These are phyloP conservation scores for Cymodocea nodosa DNA, from an alignment of 116 monocot species.

Conservation along the genomic window DNA sequence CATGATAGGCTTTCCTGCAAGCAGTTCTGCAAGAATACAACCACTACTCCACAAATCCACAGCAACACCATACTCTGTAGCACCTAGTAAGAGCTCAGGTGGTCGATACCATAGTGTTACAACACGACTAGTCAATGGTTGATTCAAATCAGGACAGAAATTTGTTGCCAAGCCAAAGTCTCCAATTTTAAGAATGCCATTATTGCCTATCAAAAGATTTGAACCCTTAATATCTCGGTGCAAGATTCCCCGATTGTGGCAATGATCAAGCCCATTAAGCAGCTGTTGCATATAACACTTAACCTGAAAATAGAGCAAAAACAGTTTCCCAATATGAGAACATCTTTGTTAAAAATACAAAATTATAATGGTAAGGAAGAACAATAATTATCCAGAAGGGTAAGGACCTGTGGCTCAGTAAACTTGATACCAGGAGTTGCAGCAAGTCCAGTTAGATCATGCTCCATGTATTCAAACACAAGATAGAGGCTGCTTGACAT, in stretches of 20 bases:
- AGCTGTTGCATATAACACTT: conserved; percentile 89
- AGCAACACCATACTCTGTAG: conserved; percentile 70
- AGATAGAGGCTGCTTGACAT: conserved; percentile 73
- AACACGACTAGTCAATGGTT: conserved; percentile 76
- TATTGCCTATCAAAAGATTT: conserved; percentile 72
- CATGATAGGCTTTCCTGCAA: conserved; percentile 90
- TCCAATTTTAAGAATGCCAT: conserved; percentile 68
- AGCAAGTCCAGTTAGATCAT: conserved; percentile 81
- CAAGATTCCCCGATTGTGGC: conserved; percentile 63
- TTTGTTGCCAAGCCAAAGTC: conserved; percentile 83
- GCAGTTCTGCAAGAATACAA: conserved; percentile 80
- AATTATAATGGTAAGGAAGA: neutral
- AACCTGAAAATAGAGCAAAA: conserved; percentile 25
- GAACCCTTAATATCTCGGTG: conserved; percentile 97
- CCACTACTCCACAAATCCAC: conserved; percentile 89
- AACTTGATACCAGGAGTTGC: conserved; percentile 69
- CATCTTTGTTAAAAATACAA: neutral
- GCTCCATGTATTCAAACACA: conserved; percentile 93
- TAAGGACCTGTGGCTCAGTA: conserved; percentile 68
- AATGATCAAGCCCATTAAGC: conserved; percentile 73
- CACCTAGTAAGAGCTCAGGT: conserved; percentile 87
- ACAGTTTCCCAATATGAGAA: neutral
- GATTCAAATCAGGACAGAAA: conserved; percentile 38
- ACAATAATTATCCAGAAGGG: neutral
- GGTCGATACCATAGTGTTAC: conserved; percentile 96